Conservation (phyloP, 129 eudicot genomes). For the Pittosporum tobira region DNA sequence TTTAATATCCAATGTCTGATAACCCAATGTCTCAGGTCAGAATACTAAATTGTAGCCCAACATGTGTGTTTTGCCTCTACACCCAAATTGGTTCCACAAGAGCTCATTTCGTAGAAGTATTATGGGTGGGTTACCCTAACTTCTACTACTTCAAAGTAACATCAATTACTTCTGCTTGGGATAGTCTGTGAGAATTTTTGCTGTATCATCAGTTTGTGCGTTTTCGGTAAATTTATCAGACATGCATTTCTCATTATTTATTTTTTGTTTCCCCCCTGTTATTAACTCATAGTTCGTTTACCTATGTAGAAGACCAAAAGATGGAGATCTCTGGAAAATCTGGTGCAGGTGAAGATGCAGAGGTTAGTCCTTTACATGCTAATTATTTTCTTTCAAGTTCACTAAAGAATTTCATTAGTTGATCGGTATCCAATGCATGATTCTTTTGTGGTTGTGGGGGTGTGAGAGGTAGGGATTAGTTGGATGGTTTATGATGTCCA, state of each 20-base stretch:
- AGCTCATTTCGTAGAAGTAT: no score
- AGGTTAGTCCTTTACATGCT: not conserved
- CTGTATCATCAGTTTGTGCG: not conserved
- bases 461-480: not conserved
- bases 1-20: not conserved
- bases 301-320: constrained; percentile 19
- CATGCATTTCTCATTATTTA: not conserved
- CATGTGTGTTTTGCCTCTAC: not conserved
- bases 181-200: not conserved
- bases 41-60: not conserved
- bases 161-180: not conserved
- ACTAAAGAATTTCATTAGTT: not conserved
- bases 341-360: constrained; percentile 15
- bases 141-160: not conserved
- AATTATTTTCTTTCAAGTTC: not conserved
- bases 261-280: not conserved
- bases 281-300: not conserved
- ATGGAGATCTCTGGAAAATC: constrained; percentile 17
- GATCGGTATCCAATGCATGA: not conserved
- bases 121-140: not conserved
- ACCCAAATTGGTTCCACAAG: no score
- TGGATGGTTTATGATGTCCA: not conserved
- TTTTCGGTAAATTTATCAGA: not conserved
- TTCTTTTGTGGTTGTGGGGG: not conserved
- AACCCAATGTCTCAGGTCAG: not conserved